These are phyloP conservation scores for Podospora fimiseda DNA, from an alignment of 495 filamentous ascomycete genomes.

Conservation along the genomic window DNA sequence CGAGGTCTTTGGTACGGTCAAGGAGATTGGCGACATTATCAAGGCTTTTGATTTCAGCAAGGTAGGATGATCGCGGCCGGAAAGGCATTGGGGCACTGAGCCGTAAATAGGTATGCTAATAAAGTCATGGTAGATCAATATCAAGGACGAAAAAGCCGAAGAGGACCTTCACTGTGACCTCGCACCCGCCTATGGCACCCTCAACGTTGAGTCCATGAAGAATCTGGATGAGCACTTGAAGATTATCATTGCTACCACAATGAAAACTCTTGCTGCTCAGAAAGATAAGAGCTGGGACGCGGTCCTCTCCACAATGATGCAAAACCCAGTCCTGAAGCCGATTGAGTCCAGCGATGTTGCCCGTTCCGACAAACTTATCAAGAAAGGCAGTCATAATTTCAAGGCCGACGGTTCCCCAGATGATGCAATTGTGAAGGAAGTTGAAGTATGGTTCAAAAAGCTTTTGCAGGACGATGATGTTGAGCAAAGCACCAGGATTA, in stretches of 20 bases:
- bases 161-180: neutral
- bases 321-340: neutral
- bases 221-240: neutral
- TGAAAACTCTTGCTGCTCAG: neutral
- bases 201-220: neutral
- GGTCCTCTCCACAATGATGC: neutral
- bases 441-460: neutral
- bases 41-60: neutral
- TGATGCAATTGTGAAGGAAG: neutral
- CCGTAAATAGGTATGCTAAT: neutral
- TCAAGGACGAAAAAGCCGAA: neutral
- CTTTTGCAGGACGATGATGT: neutral
- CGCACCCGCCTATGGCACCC: neutral
- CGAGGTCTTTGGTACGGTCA: too few relatives aligned
- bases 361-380: neutral
- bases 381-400: neutral
- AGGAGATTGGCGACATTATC: neutral
- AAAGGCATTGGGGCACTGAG: neutral
- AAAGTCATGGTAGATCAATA: neutral
- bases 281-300: neutral
- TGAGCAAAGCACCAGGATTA: neutral
- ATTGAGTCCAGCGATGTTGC: neutral
- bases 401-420: neutral
- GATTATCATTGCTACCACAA: neutral
- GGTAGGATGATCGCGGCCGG: neutral